A percentile compares a stretch with the other conserved stretches of the same genome.
phyloP scores from a whole-genome alignment of 2,329 filamentous ascomycete species.

The Bipolaris oryzae region DNA sequence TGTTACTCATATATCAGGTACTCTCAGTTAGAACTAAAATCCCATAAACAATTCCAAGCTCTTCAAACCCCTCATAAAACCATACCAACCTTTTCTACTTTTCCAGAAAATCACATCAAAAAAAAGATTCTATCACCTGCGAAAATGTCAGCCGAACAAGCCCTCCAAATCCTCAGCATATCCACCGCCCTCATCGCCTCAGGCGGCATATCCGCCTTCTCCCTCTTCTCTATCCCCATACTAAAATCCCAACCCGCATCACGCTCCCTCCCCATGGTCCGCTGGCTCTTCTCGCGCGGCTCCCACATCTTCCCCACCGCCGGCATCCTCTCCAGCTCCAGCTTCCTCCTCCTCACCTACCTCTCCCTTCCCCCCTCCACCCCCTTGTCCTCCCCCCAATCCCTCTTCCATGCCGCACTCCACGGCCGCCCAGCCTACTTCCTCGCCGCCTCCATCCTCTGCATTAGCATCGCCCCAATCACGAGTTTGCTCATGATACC shows the following conservation, averaged over 20 bases:
- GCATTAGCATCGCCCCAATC: constrained; percentile 30
- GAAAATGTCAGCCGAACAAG: constrained; percentile 18
- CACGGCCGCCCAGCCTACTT: constrained; percentile 19
- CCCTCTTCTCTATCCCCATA: constrained; percentile 42
- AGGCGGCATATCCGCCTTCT: constrained; percentile 44
- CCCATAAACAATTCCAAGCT: background rate
- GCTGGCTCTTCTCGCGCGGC: constrained; percentile 48
- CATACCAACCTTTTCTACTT: no score
- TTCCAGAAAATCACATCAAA: background rate
- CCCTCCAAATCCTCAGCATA: constrained; percentile 37
- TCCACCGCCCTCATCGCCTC: constrained; percentile 41
- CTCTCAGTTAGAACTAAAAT: background rate
- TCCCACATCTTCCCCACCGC: constrained; percentile 45
- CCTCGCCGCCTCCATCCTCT: constrained; percentile 23
- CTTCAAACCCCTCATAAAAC: background rate
- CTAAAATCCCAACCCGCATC: constrained; percentile 46
- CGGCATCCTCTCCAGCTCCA: constrained; percentile 33
- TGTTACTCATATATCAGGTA: background rate
- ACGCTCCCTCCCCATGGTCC: constrained; percentile 43
- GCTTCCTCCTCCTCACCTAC: constrained; percentile 40
- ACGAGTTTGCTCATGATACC: constrained; percentile 12
- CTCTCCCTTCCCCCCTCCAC: constrained; percentile 6
- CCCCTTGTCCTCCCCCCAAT: background rate
- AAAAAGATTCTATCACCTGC: background rate
- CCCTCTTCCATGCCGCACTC: background rate